Conservation (phyloP, 176 grass and related monocot species). For the Dactylis glomerata region DNA sequence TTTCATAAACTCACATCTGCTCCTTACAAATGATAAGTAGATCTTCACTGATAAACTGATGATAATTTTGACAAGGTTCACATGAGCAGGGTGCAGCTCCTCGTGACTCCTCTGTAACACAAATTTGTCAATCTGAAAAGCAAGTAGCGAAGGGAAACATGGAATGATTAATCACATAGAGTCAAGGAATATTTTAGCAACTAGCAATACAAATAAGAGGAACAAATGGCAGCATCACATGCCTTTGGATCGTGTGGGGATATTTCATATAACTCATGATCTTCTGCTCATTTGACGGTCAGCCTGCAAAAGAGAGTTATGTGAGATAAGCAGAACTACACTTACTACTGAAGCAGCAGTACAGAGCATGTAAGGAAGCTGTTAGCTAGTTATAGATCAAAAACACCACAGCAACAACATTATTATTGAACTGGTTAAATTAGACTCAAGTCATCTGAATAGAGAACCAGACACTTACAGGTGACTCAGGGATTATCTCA, state of each 20-base stretch:
- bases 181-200: conserved; percentile 3
- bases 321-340: neutral
- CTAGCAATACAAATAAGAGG: neutral
- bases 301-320: conserved; percentile 49
- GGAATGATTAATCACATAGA: conserved; percentile 4
- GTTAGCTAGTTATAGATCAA: conserved; percentile 12
- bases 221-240: conserved; percentile 32
- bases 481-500: conserved; percentile 74
- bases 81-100: conserved; percentile 60
- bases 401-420: conserved; percentile 9
- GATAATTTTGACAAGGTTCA: conserved; percentile 69
- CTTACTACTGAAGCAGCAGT: neutral
- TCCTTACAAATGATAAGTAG: conserved; percentile 79
- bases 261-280: conserved; percentile 88
- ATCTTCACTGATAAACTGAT: conserved; percentile 50
- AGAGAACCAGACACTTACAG: conserved; percentile 40
- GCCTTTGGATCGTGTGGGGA: conserved; percentile 76
- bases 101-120: conserved; percentile 70
- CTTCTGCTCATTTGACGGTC: conserved; percentile 71
- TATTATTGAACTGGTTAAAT: neutral
- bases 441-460: neutral
- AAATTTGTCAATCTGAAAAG: conserved; percentile 75
- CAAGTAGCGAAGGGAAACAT: conserved; percentile 17
- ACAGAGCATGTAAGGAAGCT: neutral
- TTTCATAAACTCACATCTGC: conserved; percentile 65